These are phyloP conservation scores for Retiboletus flavoniger DNA, from an alignment of 1,284 basidiomycete genomes.

Conservation along the genomic window DNA sequence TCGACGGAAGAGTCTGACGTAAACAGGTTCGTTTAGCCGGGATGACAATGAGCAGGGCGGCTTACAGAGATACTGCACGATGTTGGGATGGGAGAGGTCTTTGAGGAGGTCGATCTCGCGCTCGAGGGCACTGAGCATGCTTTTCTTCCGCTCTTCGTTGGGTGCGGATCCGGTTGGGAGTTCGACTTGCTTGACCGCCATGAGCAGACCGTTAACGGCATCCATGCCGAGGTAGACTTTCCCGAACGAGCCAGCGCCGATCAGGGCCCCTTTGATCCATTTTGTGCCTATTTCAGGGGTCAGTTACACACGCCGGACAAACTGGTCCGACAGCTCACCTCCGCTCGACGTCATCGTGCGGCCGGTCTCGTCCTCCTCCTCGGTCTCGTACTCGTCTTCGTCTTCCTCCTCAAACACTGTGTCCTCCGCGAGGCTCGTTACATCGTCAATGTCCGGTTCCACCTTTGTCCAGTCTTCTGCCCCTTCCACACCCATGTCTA, in stretches of 20 bases:
- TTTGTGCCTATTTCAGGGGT: constrained; percentile 63
- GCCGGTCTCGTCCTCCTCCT: constrained; percentile 54
- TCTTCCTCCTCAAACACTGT: constrained; percentile 46
- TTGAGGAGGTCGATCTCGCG: constrained; percentile 96
- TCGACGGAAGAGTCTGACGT: constrained; percentile 82
- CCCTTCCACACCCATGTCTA: constrained; percentile 47
- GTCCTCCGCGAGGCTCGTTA: constrained; percentile 40
- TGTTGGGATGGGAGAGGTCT: constrained; percentile 94
- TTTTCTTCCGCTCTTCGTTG: constrained; percentile 92
- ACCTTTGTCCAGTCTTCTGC: constrained; percentile 72
- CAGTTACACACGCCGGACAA: background rate
- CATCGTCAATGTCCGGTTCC: constrained; percentile 44
- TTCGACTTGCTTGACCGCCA: constrained; percentile 99
- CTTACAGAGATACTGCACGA: constrained; percentile 95
- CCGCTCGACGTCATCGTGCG: constrained; percentile 63
- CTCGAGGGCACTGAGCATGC: constrained; percentile 94
- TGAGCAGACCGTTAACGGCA: constrained; percentile 86
- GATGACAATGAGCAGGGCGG: constrained; percentile 10
- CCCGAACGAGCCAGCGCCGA: constrained; percentile 95
- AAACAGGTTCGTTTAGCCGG: background rate
- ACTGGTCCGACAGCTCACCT: constrained; percentile 41
- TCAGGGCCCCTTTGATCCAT: constrained; percentile 99
- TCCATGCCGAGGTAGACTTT: constrained; percentile 98
- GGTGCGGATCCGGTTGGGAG: constrained; percentile 83
- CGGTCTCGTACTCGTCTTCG: constrained; percentile 41